Evolutionary conservation across 495 filamentous ascomycete genomes (phyloP).

Genomic region (Penicillium nucicola): DNA sequence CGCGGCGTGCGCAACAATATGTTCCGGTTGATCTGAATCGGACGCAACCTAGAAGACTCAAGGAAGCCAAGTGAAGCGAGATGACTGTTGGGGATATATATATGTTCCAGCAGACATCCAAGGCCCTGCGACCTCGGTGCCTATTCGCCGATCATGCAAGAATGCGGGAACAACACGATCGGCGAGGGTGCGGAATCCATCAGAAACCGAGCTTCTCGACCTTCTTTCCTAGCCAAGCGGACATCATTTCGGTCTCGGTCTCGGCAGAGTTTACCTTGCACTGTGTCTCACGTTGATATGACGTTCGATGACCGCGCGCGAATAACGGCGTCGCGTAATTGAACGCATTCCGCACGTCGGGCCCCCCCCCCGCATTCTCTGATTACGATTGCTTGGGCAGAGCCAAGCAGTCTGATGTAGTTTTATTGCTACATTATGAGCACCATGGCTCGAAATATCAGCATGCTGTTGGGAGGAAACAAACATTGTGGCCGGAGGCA

Average conservation of each 20-base stretch:
- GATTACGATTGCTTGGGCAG: constrained; percentile 7
- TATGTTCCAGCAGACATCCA: background rate
- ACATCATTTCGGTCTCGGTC: background rate
- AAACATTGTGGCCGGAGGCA: background rate
- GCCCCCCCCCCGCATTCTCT: constrained; percentile 8
- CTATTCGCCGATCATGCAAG: background rate
- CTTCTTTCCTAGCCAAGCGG: background rate
- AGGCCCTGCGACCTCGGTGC: too few species aligned
- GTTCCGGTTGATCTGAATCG: constrained; percentile 62
- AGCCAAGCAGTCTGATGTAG: constrained; percentile 13
- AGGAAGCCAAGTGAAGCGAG: background rate
- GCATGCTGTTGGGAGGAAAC: background rate
- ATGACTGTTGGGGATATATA: background rate
- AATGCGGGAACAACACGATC: background rate
- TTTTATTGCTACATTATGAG: background rate
- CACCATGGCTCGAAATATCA: background rate
- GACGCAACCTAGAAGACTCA: background rate
- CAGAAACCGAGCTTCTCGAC: background rate
- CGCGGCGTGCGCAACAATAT: constrained; percentile 74
- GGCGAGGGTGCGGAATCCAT: background rate
- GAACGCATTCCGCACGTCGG: constrained; percentile 2
- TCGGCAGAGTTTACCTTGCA: background rate
- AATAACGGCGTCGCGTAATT: constrained; percentile 1
- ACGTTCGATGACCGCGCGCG: background rate
- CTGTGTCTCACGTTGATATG: background rate